Evolutionary conservation across 179 eudicot species (phyloP), one percentile per base, ranked within the genome.

Genomic region (Actinidia chinensis): DNA sequence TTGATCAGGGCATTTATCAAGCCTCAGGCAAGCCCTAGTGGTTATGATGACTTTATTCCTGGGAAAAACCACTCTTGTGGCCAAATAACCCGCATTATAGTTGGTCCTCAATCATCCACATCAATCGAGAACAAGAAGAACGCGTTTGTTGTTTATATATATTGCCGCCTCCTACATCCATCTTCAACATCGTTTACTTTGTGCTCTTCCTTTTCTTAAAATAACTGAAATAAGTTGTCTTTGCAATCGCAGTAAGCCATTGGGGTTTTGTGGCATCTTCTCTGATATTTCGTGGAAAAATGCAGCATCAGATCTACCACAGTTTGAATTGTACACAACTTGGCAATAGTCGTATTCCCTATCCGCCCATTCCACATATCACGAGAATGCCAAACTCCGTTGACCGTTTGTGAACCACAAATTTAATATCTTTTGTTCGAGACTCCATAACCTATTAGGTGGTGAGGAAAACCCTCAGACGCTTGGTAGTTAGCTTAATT

Each of bases 51-150:
- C 61, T 17, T 46, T 61, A 11, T 74, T 23, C 68, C 69, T 8
- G 42, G 56, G 11, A 0, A 43, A 23, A 74, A 44, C 23, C 56
- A 23, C 8, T 60, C 68, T 14, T 5, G 40, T 5, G 8, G 13
- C 73, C 74, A 15, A 52, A 18, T 36, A 81, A 6, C 5, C 36
- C 52, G 18, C 17, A n/a, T n/a, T n/a, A 4, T 52, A 81, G 0
- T 2, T 80, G 83, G 10, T 52, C 55, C 17, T 0, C 0, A n/a
- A 20, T 71, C 5, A 54, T 81, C 80, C 11, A 81, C 71, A 76
- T 71, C 83, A n/a, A 52, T 81, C 83, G 36, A 81, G 76, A 20
- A 81, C 73, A 40, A 81, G 3, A 46, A 81, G 47, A 58, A 81
- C 76, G 48, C 33, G 36, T 66, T 61, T 81, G 28, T 43, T 20